Conservation (phyloP, 2,329 filamentous ascomycete genomes). For the Ustilaginoidea virens region DNA sequence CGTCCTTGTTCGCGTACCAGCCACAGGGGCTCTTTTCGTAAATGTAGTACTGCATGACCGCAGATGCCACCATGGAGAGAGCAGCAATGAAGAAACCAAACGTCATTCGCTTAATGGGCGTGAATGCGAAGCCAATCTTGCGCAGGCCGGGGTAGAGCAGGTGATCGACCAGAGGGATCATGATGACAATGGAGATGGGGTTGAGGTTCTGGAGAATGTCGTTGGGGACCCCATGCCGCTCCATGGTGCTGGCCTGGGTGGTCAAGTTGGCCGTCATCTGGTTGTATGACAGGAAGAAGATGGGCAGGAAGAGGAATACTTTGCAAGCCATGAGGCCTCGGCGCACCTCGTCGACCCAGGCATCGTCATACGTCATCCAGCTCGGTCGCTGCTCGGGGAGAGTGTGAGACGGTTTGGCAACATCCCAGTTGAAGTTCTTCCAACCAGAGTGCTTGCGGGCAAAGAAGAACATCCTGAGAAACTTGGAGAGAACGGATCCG, state of each 20-base stretch:
- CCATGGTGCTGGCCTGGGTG: slow-evolving; percentile 51
- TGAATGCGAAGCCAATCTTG: slow-evolving; percentile 48
- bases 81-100: slow-evolving; percentile 51
- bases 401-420: slow-evolving; percentile 51
- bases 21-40: slow-evolving; percentile 50
- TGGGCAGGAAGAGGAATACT: slow-evolving; percentile 56
- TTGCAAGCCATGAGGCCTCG: slow-evolving; percentile 55
- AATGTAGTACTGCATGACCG: slow-evolving; percentile 44
- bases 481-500: slow-evolving; percentile 56
- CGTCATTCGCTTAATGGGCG: slow-evolving; percentile 62
- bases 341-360: slow-evolving; percentile 65
- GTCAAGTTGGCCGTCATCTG: slow-evolving; percentile 46
- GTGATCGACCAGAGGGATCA: slow-evolving; percentile 56
- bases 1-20: slow-evolving; percentile 26
- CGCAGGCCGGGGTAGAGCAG: slow-evolving; percentile 55
- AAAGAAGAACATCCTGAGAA: slow-evolving; percentile 42
- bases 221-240: slow-evolving; percentile 57
- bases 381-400: slow-evolving; percentile 36
- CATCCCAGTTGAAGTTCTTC: slow-evolving; percentile 51
- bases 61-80: slow-evolving; percentile 42
- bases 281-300: slow-evolving; percentile 44
- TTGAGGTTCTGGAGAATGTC: slow-evolving; percentile 65
- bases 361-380: slow-evolving; percentile 75
- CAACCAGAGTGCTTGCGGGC: slow-evolving; percentile 51
- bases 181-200: slow-evolving; percentile 58